phyloP scores from a whole-genome alignment of 306 rosid genomes.

The Rosa persica region DNA sequence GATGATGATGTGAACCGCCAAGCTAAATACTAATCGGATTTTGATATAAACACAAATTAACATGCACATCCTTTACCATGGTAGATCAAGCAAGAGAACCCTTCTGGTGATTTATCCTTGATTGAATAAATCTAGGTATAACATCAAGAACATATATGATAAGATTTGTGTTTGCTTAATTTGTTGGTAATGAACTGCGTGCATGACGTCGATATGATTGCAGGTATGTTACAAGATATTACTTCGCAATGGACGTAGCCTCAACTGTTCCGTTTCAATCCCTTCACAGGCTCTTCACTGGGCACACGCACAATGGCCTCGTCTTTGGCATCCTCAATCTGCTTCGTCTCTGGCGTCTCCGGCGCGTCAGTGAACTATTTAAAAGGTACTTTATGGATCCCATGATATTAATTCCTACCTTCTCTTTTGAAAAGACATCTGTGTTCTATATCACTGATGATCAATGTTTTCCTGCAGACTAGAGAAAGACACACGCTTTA shows the following conservation, averaged over 20 bases:
- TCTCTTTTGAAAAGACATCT: neutral
- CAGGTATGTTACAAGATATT: conserved; percentile 63
- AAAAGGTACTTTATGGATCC: conserved; percentile 42
- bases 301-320: conserved; percentile 25
- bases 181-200: neutral
- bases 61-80: too few species aligned
- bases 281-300: conserved; percentile 46
- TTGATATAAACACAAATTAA: too few species aligned
- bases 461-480: conserved; percentile 43
- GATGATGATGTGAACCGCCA: too few species aligned
- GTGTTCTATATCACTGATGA: neutral
- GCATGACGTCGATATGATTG: neutral
- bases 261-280: conserved; percentile 73
- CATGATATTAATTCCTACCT: neutral
- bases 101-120: too few species aligned
- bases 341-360: conserved; percentile 87
- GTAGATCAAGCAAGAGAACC: too few species aligned
- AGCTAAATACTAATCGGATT: too few species aligned
- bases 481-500: conserved; percentile 83
- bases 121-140: too few species aligned
- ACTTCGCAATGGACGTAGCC: conserved; percentile 68
- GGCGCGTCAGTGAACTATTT: conserved; percentile 74
- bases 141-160: neutral
- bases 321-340: conserved; percentile 64
- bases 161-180: neutral